Evolutionary conservation across 257 asterid genomes (phyloP), one percentile per base, ranked within the genome.

Genomic region (Cinchona pubescens): DNA sequence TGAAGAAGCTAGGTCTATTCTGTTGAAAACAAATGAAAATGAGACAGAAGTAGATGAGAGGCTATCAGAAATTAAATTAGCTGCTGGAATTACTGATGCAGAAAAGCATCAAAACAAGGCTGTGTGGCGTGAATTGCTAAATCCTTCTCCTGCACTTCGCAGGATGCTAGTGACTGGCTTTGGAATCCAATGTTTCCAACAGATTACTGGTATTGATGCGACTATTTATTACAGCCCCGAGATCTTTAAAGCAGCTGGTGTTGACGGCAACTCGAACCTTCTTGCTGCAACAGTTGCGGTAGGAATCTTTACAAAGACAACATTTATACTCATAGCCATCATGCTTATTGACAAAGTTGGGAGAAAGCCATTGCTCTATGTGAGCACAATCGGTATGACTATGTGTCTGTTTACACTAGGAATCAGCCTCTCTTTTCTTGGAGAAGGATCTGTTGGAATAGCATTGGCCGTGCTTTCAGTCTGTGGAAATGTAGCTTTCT

Each of bases 401-500:
- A 29, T 67, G 8, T 88, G 88, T 61, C 75, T 90, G 75, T 59
- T 88, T 49, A 77, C 79, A 38, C 72, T 88, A 74, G 96, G 93
- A 40, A 56, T 84, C 37, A 84, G 87, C 19, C 89, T 90, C 8
- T 63, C 79, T 3, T 14, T 80, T 1, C 49, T 76, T 15, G 81
- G 71, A 0, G 61, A 80, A 43, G 71, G 82, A 46, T 37, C 67
- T 10, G 71, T 75, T 19, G 83, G 88, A 4, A 77, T 88, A 51
- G 72, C 34, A 1, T 27, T 90, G 68, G 86, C 88, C 21, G 72
- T 90, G 12, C 5, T 85, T 0, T 83, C 83, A 15, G 90, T 85
- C 3, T 88, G 93, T 75, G 91, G 88, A 37, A 88, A 90, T 77
- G 96, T 88, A 12, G 96, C 96, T 5, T 90, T 90, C 80, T 90